Percentiles rank a stretch among this genome's conserved stretches.
Conservation (phyloP, 345 rosid genomes). For the Brassica carinata region DNA sequence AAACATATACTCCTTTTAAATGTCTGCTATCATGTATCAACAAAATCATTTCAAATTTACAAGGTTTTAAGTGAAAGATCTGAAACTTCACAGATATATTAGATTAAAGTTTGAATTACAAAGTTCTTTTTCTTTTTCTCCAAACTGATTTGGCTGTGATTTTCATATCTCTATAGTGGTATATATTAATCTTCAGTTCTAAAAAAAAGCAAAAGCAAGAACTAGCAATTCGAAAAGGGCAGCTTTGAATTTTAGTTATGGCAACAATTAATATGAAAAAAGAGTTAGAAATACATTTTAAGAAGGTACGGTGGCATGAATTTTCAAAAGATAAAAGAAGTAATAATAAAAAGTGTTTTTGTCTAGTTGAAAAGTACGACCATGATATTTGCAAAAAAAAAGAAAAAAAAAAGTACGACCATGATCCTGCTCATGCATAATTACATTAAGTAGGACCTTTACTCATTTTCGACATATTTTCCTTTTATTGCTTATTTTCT, state of each 20-base stretch:
- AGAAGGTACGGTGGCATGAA: constrained; percentile 31
- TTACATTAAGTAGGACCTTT: constrained; percentile 35
- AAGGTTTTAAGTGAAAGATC: not conserved
- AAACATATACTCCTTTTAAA: not conserved
- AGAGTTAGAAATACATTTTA: not conserved
- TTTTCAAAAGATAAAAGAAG: constrained; percentile 36
- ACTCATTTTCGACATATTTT: constrained; percentile 19
- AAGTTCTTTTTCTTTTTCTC: not conserved
- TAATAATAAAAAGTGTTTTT: constrained; percentile 40
- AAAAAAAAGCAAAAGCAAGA: constrained; percentile 34
- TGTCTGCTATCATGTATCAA: not conserved
- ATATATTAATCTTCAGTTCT: constrained; percentile 27
- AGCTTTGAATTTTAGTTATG: constrained; percentile 29
- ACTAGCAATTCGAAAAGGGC: constrained; percentile 11
- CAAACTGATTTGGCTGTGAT: not conserved
- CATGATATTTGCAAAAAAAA: too few species aligned
- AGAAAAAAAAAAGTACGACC: constrained; percentile 40
- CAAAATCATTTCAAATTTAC: not conserved
- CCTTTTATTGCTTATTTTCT: not conserved
- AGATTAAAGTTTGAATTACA: not conserved
- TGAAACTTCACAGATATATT: not conserved
- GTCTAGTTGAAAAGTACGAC: constrained; percentile 42
- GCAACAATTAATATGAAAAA: constrained; percentile 9
- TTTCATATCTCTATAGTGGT: not conserved
- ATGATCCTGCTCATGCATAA: constrained; percentile 32